Percentiles rank a stretch among this genome's conserved stretches.
These are phyloP conservation scores for Dentiscutata heterogama DNA, from an alignment of 371 early-diverging fungal species.

Conservation along the genomic window DNA sequence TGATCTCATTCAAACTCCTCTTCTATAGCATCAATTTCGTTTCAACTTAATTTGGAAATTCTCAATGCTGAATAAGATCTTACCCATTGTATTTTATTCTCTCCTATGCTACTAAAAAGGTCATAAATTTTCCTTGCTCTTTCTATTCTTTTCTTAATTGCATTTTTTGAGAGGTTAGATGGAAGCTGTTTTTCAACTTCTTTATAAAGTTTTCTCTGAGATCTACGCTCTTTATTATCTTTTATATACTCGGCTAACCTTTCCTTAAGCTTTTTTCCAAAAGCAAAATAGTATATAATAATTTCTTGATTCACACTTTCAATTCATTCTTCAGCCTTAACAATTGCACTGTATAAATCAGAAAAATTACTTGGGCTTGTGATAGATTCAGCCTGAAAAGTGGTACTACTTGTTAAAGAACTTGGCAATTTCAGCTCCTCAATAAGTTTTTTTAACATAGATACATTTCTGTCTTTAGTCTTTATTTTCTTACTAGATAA, in stretches of 20 bases:
- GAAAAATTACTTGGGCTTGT: not conserved
- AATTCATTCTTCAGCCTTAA: not conserved
- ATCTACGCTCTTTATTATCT: no score
- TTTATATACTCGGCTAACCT: no score
- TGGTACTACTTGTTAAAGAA: not conserved
- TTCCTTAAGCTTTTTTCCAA: conserved; percentile 5
- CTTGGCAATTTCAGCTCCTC: not conserved
- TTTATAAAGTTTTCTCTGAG: no score
- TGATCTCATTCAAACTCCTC: conserved; percentile 2
- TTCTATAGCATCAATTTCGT: conserved; percentile 10
- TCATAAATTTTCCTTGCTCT: conserved; percentile 30
- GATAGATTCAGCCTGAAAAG: not conserved
- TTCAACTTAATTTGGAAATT: conserved; percentile 12
- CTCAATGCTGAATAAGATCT: conserved; percentile 26
- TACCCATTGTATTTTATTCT: conserved; percentile 11
- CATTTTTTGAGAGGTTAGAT: no score
- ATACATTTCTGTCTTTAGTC: not conserved
- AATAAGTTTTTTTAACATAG: conserved; percentile 17
- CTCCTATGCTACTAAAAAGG: not conserved
- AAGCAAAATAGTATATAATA: not conserved
- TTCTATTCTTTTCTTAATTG: conserved; percentile 22
- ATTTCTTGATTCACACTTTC: not conserved
- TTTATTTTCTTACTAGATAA: not conserved
- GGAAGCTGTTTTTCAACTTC: no score
- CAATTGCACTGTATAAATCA: not conserved